phyloP scores from a whole-genome alignment of 768 basidiomycete genomes.

The Termitomyces sp. region DNA sequence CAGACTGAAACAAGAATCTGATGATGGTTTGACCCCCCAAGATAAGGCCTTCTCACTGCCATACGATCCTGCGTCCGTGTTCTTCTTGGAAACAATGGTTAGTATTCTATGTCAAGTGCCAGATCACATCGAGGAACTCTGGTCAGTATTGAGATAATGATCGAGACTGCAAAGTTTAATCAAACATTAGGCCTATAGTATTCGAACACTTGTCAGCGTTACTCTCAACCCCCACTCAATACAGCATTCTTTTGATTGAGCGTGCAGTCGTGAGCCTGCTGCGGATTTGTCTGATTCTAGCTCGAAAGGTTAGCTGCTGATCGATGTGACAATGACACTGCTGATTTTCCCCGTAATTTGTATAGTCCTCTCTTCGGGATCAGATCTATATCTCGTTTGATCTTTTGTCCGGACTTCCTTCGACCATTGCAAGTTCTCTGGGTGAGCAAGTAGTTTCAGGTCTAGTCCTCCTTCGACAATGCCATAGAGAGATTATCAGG shows the following conservation, averaged over 20 bases:
- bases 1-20: conserved; percentile 61
- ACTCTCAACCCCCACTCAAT: conserved; percentile 68
- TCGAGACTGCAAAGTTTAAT: neutral
- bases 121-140: conserved; percentile 80
- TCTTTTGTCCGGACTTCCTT: conserved; percentile 74
- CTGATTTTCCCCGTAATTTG: conserved; percentile 3
- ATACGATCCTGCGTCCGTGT: conserved; percentile 94
- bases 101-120: conserved; percentile 78
- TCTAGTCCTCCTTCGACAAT: conserved; percentile 70
- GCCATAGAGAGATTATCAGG: conserved; percentile 70
- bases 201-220: conserved; percentile 90
- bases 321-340: neutral
- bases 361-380: conserved; percentile 76
- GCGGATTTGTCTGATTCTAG: conserved; percentile 77
- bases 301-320: conserved; percentile 54
- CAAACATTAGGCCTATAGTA: conserved; percentile 73
- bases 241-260: conserved; percentile 89
- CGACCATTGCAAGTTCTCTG: conserved; percentile 70
- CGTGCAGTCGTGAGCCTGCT: conserved; percentile 88
- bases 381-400: conserved; percentile 95
- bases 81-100: conserved; percentile 92
- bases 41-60: conserved; percentile 55
- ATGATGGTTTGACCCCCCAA: conserved; percentile 41
- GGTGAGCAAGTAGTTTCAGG: conserved; percentile 91
- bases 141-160: conserved; percentile 43